These are phyloP conservation scores for Leucoagaricus sp. DNA, from an alignment of 1,284 basidiomycete genomes.

Conservation along the genomic window DNA sequence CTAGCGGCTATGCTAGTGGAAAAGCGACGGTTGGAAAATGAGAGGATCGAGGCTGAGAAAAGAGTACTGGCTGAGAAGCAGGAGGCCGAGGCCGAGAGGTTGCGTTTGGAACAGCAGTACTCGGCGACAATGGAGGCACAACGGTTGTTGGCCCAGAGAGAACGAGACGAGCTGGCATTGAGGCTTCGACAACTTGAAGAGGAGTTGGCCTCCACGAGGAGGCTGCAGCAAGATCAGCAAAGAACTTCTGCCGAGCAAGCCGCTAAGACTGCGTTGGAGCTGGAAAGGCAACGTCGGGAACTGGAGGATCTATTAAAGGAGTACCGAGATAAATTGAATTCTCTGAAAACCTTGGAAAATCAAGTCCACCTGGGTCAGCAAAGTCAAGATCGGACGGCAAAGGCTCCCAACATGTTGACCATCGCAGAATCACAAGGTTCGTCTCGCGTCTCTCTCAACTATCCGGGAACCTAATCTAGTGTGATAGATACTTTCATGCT, in stretches of 20 bases:
- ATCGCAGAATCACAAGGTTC: slow-evolving; percentile 6
- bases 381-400: neutral
- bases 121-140: slow-evolving; percentile 23
- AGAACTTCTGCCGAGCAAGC: slow-evolving; percentile 31
- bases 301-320: slow-evolving; percentile 11
- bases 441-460: neutral
- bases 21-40: slow-evolving; percentile 31
- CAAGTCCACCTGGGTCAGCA: neutral
- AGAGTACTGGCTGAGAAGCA: slow-evolving; percentile 32
- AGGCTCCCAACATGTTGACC: neutral
- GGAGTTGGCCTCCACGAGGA: slow-evolving; percentile 10
- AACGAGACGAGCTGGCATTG: slow-evolving; percentile 17
- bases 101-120: slow-evolving; percentile 31
- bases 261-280: slow-evolving; percentile 27
- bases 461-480: neutral
- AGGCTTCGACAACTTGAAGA: slow-evolving; percentile 16
- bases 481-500: slow-evolving; percentile 58
- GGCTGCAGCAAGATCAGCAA: slow-evolving; percentile 20
- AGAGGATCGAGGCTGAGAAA: slow-evolving; percentile 28
- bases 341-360: slow-evolving; percentile 1
- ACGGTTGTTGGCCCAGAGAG: slow-evolving; percentile 8
- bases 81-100: slow-evolving; percentile 29
- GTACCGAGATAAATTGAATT: slow-evolving; percentile 5
- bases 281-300: slow-evolving; percentile 20
- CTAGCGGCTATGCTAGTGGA: slow-evolving; percentile 34